Evolutionary conservation across 2,329 filamentous ascomycete species (phyloP).

Genomic region (Fusarium cyanostomum): DNA sequence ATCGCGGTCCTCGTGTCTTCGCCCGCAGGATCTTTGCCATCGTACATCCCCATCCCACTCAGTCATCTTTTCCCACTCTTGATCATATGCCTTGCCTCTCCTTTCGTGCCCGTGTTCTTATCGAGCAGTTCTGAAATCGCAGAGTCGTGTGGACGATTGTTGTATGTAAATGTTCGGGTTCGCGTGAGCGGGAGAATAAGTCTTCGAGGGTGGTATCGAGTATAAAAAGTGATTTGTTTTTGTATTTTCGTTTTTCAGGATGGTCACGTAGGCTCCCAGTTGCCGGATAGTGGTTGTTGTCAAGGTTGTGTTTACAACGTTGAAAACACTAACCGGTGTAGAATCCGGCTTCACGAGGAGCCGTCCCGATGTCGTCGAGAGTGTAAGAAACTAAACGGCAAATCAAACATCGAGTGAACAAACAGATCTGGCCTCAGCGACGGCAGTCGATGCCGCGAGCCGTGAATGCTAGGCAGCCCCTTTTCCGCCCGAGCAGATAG

Average conservation of each 20-base stretch:
- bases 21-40: not conserved
- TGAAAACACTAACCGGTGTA: not conserved
- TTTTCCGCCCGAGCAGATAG: constrained; percentile 22
- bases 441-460: not conserved
- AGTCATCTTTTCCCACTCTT: constrained; percentile 13
- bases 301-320: not conserved
- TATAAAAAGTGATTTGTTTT: constrained; percentile 32
- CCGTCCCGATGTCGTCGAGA: not conserved
- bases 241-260: not conserved
- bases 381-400: not conserved
- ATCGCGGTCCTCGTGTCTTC: too few relatives aligned
- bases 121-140: constrained; percentile 11
- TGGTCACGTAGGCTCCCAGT: not conserved
- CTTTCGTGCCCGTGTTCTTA: constrained; percentile 1
- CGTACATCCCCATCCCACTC: constrained; percentile 4
- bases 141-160: constrained; percentile 28
- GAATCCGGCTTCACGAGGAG: not conserved
- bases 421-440: constrained; percentile 5
- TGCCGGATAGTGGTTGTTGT: not conserved
- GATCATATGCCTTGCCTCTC: constrained; percentile 6
- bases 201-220: constrained; percentile 38
- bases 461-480: not conserved
- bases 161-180: constrained; percentile 38
- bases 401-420: constrained; percentile 1
- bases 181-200: constrained; percentile 50